Conservation (phyloP, 2,329 filamentous ascomycete species). For the Thielaviopsis cerberus region DNA sequence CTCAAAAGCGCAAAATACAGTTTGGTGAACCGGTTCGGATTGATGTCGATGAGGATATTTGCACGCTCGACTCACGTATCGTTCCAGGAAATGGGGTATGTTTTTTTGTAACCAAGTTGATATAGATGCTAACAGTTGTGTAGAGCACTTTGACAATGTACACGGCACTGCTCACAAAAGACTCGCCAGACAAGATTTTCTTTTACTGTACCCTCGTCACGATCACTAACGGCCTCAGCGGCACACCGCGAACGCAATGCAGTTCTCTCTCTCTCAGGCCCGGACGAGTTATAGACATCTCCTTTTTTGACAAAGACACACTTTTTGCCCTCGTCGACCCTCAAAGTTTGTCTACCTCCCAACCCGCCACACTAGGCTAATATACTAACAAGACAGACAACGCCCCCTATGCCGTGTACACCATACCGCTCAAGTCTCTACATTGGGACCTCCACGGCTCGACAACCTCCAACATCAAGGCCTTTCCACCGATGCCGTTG, state of each 20-base stretch:
- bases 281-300: slow-evolving; percentile 38
- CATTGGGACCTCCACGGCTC: slow-evolving; percentile 1
- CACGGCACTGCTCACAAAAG: not conserved
- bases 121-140: slow-evolving; percentile 21
- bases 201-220: slow-evolving; percentile 35
- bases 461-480: not conserved
- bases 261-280: slow-evolving; percentile 25
- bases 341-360: slow-evolving; percentile 17
- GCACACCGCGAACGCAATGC: slow-evolving; percentile 21
- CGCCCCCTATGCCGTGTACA: slow-evolving; percentile 3
- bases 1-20: slow-evolving; percentile 48
- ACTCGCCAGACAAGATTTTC: slow-evolving; percentile 26
- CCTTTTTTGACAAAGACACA: slow-evolving; percentile 45
- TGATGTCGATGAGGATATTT: slow-evolving; percentile 26
- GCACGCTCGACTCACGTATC: slow-evolving; percentile 40
- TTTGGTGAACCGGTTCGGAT: slow-evolving; percentile 39
- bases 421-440: slow-evolving; percentile 4
- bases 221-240: slow-evolving; percentile 41
- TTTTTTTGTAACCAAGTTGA: slow-evolving; percentile 19
- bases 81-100: slow-evolving; percentile 16
- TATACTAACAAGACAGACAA: not conserved
- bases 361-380: not conserved
- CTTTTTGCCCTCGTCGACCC: slow-evolving; percentile 39
- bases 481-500: slow-evolving; percentile 10
- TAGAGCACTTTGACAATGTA: slow-evolving; percentile 3